Base-by-base conservation (phyloP, 148 eudicot species). In the Vaccinium vitisidaea region DNA sequence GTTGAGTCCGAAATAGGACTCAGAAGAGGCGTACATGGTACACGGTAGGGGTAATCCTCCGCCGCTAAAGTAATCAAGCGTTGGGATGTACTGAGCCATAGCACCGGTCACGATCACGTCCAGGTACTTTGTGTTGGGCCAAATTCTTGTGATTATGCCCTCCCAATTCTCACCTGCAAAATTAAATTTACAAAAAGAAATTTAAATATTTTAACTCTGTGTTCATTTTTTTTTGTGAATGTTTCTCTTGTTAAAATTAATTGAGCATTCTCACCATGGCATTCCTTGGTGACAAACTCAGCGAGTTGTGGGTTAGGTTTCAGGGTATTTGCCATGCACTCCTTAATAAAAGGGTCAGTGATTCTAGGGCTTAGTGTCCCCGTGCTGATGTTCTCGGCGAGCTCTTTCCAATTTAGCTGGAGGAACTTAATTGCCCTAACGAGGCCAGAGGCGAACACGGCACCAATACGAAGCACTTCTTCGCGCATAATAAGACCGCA, bases 361-460 rank as follows among this genome's bases (percentile, higher is more conserved):
- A 94, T 84, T 63, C 70, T 88, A 3, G 92, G 85, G 89, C 74
- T 91, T 0, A 93, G 86, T 0, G 77, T 46, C 5, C 98, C 98
- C 2, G 89, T 63, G 1, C 81, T 6, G 67, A 95, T 94, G 84
- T 94, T 93, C 0, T 75, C 81, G 54, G 90, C 90, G 0, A 95
- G 91, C 82, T 92, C 92, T 11, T 21, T 32, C 90, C 90, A 92
- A 30, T 92, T 84, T 82, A 89, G 81, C 30, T 90, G 93, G 70
- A 95, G 93, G 85, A 95, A 95, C 8, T 85, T 83, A 77, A 95
- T 95, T 88, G 98, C 97, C 10, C 95, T 87, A 65, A 95, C 93
- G 11, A 95, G 91, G 80, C 97, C 97, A 0, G 98, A 95, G 67
- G 98, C 98, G 67, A 95, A 95, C 15, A 94, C 93, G 0, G 97